Evolutionary conservation across 306 rosid genomes (phyloP), one percentile per base, ranked within the genome.

Genomic region (Hylodesmum podocarpum): DNA sequence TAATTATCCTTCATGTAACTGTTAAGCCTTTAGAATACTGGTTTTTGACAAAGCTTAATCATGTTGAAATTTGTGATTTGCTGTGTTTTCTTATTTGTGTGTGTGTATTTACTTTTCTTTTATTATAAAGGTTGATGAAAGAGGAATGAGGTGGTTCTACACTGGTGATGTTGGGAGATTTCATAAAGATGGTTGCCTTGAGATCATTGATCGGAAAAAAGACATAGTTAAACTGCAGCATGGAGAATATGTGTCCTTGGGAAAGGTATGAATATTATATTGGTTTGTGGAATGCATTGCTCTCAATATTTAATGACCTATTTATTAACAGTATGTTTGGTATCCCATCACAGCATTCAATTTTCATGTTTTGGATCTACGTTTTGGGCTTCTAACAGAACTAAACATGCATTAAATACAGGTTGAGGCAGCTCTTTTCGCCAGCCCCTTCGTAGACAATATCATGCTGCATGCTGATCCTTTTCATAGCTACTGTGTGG

Each of bases 141-240:
- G 75, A 70, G 98, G 97, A 77, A 71, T 70, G 89, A 93, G 96
- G 85, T 95, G 99, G 99, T 95, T 95, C 87, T 89, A 86, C 85
- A 92, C 97, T 3, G 98, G 99, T 73, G 99, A 95, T 62, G 76
- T 95, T 14, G 99, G 99, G 79, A 88, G 78, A 78, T 81, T 92
- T 79, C 99, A 92, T 72, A 37, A 82, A 62, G 98, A 95, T 78
- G 99, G 99, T 51, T 92, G 97, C 89, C 96, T 92, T 76, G 97
- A 95, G 86, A 92, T 95, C 78, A 87, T 92, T 84, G 98, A 92
- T 84, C 89, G 98, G 65, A 95, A 89, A 86, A 95, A 95, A 87
- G 99, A 95, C 85, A 95, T 95, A 47, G 94, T 95, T 81, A 95
- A 95, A 80, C 94, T 95, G 82, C 99, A 95, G 84, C 96, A 92